Base-by-base conservation (phyloP, 2,329 filamentous ascomycete species). In the Mycocentrospora acerina region DNA sequence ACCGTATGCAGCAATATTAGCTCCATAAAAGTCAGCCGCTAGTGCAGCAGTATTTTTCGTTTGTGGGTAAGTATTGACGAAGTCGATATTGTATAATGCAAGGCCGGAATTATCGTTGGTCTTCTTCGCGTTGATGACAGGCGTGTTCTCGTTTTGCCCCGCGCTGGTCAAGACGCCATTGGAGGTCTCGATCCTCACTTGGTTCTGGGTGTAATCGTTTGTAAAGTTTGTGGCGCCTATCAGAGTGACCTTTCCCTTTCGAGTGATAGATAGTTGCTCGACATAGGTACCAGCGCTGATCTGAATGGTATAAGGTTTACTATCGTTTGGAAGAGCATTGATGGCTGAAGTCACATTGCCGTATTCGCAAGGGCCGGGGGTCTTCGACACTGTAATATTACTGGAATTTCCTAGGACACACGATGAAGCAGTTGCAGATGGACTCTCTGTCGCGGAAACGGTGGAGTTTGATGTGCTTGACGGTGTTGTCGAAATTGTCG, bases 1-100 rank as follows among this genome's bases (percentile, higher is more conserved):
- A 18, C 68, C 77, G 49, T 81, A 80, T 59, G 77, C 80, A 15
- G 74, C 76, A 60, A 78, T 74, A 17, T 73, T 59, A 16, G 59
- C 65, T 10, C 64, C 72, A 32, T 75, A 72, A 9, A 77, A 75
- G 26, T 71, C 71, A 6, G 80, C 48, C 3, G 78, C 77, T 22
- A 55, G 18, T 7, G 66, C 66, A 17, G 62, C 64, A 17, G 60
- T 65, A 25, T 66, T 65, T 7, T 41, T 44, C 7, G 47, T 55
- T 28, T 50, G 46, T n/a, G 54, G 52, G 16, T 53, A 58, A 1
- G 48, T 44, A 4, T 64, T 64, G 33, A 35, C 62, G 52, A 78
- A 71, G 51, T 80, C 77, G 52, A 53, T 51, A 22, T 53, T 53
- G 32, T 53, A 51, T 4, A 53, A 3, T 5, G 47, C 50, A 18